A percentile compares a stretch with the other conserved stretches of the same genome.
These are phyloP conservation scores for Umbelopsis ramanniana DNA, from an alignment of 192 early-diverging fungal genomes.

Conservation along the genomic window DNA sequence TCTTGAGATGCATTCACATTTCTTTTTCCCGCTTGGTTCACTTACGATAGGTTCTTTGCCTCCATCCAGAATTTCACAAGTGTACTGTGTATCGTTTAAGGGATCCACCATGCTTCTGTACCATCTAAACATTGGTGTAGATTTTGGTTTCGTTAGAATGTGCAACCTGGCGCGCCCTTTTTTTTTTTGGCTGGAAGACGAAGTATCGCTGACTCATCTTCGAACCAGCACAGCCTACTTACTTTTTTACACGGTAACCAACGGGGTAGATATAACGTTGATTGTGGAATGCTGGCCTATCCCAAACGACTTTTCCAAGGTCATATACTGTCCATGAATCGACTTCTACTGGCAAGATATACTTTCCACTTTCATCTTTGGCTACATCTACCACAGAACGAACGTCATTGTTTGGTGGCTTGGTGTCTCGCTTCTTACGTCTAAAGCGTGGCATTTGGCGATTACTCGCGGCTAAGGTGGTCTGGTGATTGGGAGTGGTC, in stretches of 20 bases:
- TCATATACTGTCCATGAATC: conserved; percentile 75
- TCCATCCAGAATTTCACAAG: conserved; percentile 82
- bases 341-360: conserved; percentile 79
- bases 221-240: conserved; percentile 11
- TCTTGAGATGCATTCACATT: too few relatives aligned
- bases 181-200: too few relatives aligned
- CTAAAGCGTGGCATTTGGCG: conserved; percentile 26
- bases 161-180: too few relatives aligned
- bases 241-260: conserved; percentile 75
- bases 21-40: background rate
- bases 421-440: conserved; percentile 42
- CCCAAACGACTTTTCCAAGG: conserved; percentile 76
- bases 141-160: background rate
- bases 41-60: conserved; percentile 66
- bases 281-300: conserved; percentile 81
- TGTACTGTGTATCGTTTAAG: conserved; percentile 59
- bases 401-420: conserved; percentile 43
- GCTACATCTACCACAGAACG: conserved; percentile 43
- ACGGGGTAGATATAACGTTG: conserved; percentile 94
- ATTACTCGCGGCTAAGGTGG: background rate
- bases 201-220: background rate
- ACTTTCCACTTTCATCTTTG: conserved; percentile 64
- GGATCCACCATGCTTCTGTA: conserved; percentile 65
- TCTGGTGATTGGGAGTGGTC: background rate
- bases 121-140: conserved; percentile 35